Conservation (phyloP, 2,329 filamentous ascomycete species). For the Calonectria leucothoes region DNA sequence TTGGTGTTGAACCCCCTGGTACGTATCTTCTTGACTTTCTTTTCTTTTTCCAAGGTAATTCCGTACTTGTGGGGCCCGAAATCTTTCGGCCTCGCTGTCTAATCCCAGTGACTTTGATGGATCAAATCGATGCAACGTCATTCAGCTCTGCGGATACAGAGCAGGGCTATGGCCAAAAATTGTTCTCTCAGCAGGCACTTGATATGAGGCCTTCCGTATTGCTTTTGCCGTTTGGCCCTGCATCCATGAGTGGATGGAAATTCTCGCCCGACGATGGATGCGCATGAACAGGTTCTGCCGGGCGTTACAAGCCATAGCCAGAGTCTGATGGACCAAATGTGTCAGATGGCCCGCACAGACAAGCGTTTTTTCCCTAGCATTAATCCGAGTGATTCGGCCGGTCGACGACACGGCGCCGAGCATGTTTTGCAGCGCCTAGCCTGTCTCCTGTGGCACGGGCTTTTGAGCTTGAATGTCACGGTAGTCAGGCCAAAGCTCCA, state of each 20-base stretch:
- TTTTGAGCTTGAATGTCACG: constrained; percentile 22
- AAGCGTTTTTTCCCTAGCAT: not conserved
- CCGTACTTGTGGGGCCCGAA: constrained; percentile 34
- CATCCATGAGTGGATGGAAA: constrained; percentile 9
- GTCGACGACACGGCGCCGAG: not conserved
- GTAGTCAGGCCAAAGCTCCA: constrained; percentile 29
- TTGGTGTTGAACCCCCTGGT: not conserved
- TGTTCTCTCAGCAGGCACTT: constrained; percentile 28
- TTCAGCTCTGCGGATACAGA: constrained; percentile 40
- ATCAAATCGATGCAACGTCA: constrained; percentile 35
- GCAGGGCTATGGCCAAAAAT: constrained; percentile 24
- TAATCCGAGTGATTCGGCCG: not conserved
- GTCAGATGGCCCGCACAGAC: not conserved
- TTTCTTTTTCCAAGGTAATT: constrained; percentile 1
- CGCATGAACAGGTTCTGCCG: constrained; percentile 24
- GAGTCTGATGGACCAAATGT: not conserved
- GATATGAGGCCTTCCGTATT: constrained; percentile 38
- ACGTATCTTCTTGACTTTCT: not conserved
- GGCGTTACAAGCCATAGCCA: not conserved
- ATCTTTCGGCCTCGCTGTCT: constrained; percentile 33
- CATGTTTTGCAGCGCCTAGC: constrained; percentile 8
- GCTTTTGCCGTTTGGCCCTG: constrained; percentile 35
- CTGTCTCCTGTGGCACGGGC: constrained; percentile 19
- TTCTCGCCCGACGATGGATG: constrained; percentile 15
- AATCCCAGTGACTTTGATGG: constrained; percentile 29